Base-by-base conservation (phyloP, 352 stramenopile species). In the Globisporangium camurandrum region DNA sequence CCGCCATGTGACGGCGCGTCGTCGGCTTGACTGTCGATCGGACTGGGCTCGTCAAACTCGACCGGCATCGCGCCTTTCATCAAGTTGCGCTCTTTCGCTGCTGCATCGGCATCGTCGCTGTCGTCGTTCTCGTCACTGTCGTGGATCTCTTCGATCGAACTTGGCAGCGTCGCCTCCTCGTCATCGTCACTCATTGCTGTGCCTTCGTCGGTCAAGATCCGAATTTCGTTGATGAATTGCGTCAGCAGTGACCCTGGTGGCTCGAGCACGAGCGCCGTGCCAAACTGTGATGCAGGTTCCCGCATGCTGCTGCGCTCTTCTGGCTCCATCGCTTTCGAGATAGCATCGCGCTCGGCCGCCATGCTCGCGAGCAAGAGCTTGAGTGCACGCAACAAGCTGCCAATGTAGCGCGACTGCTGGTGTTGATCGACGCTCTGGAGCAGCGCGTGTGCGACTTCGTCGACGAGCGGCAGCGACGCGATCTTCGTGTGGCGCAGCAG, bases 401-500 rank as follows among this genome's bases (percentile, higher is more conserved):
- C 59, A 9, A 72, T 61, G 23, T 83, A 56, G 20, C 59, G 59
- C 1, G 74, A 84, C 28, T 88, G 58, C 56, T 91, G 76, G 55
- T 93, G 77, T 45, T 75, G n/a, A 57, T 94, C 84, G 17, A 94
- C 61, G 46, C 72, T 88, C 11, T 61, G 68, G 28, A 94, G 51
- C 40, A 94, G 54, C n/a, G 76, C 78, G 5, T 61, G 64, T 19
- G 78, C 64, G 39, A 91, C 77, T 60, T 94, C 84, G 43, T 94
- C 66, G 14, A 90, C 64, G 14, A 93, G 64, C 10, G 84, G 79
- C 33, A 91, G 70, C 16, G 80, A 78, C n/a, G 77, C 48, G 37
- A 87, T 67, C 24, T 54, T 66, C 30, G 76, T 75, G 46, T 93
- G 75, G 14, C 59, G 63, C 34, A 94, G 50, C 36, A 94, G 46